Base-by-base conservation (phyloP, 2,329 filamentous ascomycete species). In the Paracamarosporium sp. region DNA sequence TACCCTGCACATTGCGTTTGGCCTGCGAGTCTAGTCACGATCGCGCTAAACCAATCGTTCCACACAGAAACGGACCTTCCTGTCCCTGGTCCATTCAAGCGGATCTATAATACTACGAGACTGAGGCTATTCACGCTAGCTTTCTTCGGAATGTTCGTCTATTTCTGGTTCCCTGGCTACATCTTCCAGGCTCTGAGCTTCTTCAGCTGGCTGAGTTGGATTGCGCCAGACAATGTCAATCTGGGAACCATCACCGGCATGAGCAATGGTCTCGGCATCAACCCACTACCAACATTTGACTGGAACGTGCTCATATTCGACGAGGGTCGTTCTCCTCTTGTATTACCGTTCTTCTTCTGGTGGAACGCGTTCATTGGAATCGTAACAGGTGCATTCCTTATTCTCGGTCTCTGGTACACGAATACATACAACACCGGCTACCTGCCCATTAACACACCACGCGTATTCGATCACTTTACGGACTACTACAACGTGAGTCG, bases 121-220 rank as follows among this genome's bases (percentile, higher is more conserved):
- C 60, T 62, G 20, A 50, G 47, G 12, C 82, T 84, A 63, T 85
- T 85, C 66, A 50, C 77, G 25, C 57, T 80, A 4, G 69, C 74
- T 0, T 82, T 82, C 36, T 63, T 61, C 1, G 76, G 70, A 57
- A 84, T 85, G 78, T 85, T 84, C 50, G 53, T 81, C 3, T 85
- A 79, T 65, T 84, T 81, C 60, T 84, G 81, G 80, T 73, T 86
- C 40, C 83, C 83, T 0, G 78, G 81, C 57, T 82, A 78, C 55
- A 67, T 85, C 12, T 84, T 84, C 63, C 44, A 47, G 27, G 44
- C 40, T 25, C 22, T 43, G 11, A 43, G 44, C 44, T n/a, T 46
- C 13, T 46, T 30, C 44, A 30, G 44, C 25, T 46, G 25, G 44
- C 27, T 30, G 13, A 33, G 28, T 9, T 54, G 52, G 52, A 45